Percentiles rank a stretch among this genome's conserved stretches.
Conservation (phyloP, 192 early-diverging fungal genomes). For the Coemansia sp. region DNA sequence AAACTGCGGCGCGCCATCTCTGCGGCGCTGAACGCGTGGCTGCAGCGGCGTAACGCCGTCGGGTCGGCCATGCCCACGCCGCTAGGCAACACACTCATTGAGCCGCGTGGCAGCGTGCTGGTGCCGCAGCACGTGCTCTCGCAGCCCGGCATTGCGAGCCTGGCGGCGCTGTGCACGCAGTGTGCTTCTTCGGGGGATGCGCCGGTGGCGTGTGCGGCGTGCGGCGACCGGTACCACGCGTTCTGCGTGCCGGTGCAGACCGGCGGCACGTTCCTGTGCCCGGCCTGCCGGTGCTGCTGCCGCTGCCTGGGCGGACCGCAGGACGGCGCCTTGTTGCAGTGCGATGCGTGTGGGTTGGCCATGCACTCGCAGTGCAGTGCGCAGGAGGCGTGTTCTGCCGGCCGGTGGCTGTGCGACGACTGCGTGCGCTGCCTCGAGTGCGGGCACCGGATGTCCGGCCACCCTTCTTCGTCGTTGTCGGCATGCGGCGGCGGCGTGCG, state of each 20-base stretch:
- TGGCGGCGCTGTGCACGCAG: constrained; percentile 19
- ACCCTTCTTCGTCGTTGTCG: no score
- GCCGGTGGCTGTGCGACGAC: constrained; percentile 42
- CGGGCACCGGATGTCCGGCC: constrained; percentile 14
- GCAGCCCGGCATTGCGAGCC: neutral
- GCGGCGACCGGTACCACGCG: constrained; percentile 52
- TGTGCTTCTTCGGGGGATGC: constrained; percentile 27
- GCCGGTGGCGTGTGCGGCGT: constrained; percentile 40
- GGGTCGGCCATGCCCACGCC: neutral
- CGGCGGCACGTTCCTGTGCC: constrained; percentile 24
- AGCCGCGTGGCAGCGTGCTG: neutral
- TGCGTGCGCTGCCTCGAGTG: constrained; percentile 46
- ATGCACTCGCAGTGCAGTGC: constrained; percentile 37
- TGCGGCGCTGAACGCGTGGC: constrained; percentile 24
- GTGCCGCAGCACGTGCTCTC: neutral
- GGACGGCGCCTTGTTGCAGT: constrained; percentile 20
- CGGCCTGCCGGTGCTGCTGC: constrained; percentile 34
- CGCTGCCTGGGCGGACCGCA: constrained; percentile 14
- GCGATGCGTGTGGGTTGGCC: constrained; percentile 28
- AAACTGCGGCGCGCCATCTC: constrained; percentile 24
- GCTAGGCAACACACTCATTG: neutral
- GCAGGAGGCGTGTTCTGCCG: constrained; percentile 16
- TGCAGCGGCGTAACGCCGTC: constrained; percentile 12
- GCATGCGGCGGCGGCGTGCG: no score
- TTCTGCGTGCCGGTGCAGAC: constrained; percentile 30